Percentiles rank a stretch among this genome's conserved stretches.
phyloP scores from a whole-genome alignment of 495 filamentous ascomycete species.

The Mycothermus thermophilus region DNA sequence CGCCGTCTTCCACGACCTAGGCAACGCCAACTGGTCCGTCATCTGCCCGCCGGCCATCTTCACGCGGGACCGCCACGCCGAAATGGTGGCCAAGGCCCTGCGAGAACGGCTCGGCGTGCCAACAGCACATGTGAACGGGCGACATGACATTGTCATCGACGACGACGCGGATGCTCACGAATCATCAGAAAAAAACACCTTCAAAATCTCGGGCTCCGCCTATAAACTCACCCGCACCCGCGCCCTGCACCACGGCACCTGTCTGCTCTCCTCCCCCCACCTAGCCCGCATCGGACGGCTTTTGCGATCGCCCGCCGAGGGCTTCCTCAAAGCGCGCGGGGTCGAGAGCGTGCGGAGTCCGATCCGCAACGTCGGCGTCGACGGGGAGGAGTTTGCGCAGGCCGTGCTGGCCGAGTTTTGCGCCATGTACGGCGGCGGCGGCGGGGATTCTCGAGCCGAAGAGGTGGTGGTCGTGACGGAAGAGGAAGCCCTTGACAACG shows the following conservation, averaged over 20 bases:
- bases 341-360: conserved; percentile 88
- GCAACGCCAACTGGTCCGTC: conserved; percentile 88
- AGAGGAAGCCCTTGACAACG: conserved; percentile 9
- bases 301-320: conserved; percentile 57
- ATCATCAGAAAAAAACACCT: conserved; percentile 17
- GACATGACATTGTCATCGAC: conserved; percentile 85
- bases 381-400: conserved; percentile 33
- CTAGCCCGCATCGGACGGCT: conserved; percentile 50
- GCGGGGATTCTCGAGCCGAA: conserved; percentile 3
- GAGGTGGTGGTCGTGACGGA: conserved; percentile 38
- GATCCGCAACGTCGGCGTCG: conserved; percentile 57
- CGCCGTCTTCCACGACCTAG: conserved; percentile 81
- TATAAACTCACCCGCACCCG: conserved; percentile 75
- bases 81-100: conserved; percentile 77
- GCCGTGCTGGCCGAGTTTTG: conserved; percentile 40
- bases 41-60: conserved; percentile 65
- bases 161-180: conserved; percentile 6
- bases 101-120: conserved; percentile 33
- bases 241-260: conserved; percentile 84
- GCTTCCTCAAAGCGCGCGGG: conserved; percentile 64
- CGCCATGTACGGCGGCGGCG: conserved; percentile 34
- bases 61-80: conserved; percentile 72
- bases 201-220: conserved; percentile 83
- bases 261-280: conserved; percentile 58
- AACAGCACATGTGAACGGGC: conserved; percentile 65